phyloP scores from a whole-genome alignment of 371 early-diverging fungal genomes.

The Saksenaea vasiformis region DNA sequence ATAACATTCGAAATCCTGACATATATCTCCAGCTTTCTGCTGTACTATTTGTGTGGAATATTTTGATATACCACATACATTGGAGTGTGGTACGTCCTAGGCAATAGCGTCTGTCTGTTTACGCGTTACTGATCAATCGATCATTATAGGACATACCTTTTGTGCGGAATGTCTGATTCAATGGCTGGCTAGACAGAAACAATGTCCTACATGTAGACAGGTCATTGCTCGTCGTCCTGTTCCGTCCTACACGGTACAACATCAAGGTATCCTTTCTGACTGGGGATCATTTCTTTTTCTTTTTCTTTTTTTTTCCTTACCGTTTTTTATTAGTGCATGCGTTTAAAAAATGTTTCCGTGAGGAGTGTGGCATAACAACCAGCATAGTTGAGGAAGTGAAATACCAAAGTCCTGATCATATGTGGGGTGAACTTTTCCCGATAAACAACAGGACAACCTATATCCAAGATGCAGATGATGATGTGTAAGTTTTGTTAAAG shows the following conservation, averaged over 20 bases:
- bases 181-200: constrained; percentile 11
- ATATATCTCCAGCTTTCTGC: constrained; percentile 5
- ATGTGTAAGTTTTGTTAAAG: constrained; percentile 2
- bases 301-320: too few relatives aligned
- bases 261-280: constrained; percentile 6
- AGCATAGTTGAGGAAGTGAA: not conserved
- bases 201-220: constrained; percentile 11
- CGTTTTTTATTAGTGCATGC: not conserved
- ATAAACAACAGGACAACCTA: not conserved
- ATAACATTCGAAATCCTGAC: not conserved
- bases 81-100: constrained; percentile 12
- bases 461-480: constrained; percentile 10
- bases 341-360: not conserved
- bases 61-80: constrained; percentile 11
- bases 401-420: constrained; percentile 3
- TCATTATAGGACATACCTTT: constrained; percentile 10
- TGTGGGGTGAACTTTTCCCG: constrained; percentile 1
- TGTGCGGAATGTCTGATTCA: constrained; percentile 7
- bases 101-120: not conserved
- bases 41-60: constrained; percentile 16
- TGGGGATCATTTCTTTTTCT: too few relatives aligned
- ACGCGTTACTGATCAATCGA: not conserved
- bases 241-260: constrained; percentile 8
- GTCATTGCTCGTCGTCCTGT: constrained; percentile 4
- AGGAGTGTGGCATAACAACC: not conserved